These are phyloP conservation scores for Vitis cinerea DNA, from an alignment of 164 flowering plant genomes.

Conservation along the genomic window DNA sequence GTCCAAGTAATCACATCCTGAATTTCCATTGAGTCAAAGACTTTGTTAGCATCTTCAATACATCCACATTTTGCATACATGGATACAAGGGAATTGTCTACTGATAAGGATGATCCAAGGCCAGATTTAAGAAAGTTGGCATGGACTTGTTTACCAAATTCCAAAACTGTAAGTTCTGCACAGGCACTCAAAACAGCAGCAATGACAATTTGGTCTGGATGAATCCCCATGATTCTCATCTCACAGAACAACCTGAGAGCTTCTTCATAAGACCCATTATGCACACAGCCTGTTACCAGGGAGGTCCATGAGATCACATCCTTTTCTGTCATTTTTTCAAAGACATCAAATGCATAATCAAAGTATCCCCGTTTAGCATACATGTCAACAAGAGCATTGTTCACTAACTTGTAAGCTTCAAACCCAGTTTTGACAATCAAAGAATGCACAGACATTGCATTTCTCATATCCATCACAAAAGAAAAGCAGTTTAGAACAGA, in stretches of 20 bases:
- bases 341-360: conserved; percentile 46
- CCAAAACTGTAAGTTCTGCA: conserved; percentile 63
- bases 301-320: conserved; percentile 95
- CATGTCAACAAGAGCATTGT: conserved; percentile 85
- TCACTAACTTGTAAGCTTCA: conserved; percentile 45
- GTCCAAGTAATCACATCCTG: conserved; percentile 82
- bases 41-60: conserved; percentile 57
- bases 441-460: conserved; percentile 57
- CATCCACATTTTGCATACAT: conserved; percentile 84
- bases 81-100: conserved; percentile 69
- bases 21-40: conserved; percentile 53
- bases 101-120: conserved; percentile 49
- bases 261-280: conserved; percentile 52
- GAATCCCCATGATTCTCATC: conserved; percentile 51
- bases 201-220: conserved; percentile 53
- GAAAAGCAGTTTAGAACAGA: conserved; percentile 68
- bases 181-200: conserved; percentile 70
- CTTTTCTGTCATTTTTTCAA: conserved; percentile 45
- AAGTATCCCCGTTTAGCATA: conserved; percentile 64
- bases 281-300: conserved; percentile 65
- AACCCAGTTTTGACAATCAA: conserved; percentile 69
- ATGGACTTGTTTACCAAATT: conserved; percentile 77
- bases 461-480: conserved; percentile 27
- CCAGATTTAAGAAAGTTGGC: conserved; percentile 47
- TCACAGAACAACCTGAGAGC: conserved; percentile 55